phyloP scores from a whole-genome alignment of 2,329 filamentous ascomycete species.

The Lecanicillium sp. region DNA sequence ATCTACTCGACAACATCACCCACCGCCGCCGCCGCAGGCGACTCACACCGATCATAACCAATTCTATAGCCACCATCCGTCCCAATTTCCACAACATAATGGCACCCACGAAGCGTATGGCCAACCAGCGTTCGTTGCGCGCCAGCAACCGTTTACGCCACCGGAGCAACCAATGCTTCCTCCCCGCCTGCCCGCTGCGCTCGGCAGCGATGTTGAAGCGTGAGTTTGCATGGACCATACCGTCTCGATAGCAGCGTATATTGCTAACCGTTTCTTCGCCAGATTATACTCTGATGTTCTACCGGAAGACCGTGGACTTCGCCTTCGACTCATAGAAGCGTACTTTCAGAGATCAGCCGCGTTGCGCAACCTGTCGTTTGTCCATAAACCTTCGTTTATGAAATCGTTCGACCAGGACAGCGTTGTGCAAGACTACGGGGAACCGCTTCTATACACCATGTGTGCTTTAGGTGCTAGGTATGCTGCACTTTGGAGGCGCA shows the following conservation, averaged over 20 bases:
- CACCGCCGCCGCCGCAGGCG: slow-evolving; percentile 1
- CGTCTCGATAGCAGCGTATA: too few relatives aligned
- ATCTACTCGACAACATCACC: slow-evolving; percentile 2
- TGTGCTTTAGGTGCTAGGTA: slow-evolving; percentile 17
- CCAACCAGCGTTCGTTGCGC: too few relatives aligned
- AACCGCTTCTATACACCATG: slow-evolving; percentile 16
- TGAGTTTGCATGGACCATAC: neutral
- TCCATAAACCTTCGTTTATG: slow-evolving; percentile 17
- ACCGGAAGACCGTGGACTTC: slow-evolving; percentile 11
- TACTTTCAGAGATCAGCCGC: slow-evolving; percentile 17
- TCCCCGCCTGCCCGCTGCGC: too few relatives aligned
- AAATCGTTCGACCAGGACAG: slow-evolving; percentile 14
- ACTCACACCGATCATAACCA: neutral
- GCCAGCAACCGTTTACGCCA: too few relatives aligned
- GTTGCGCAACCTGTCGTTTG: slow-evolving; percentile 15
- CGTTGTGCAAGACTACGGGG: slow-evolving; percentile 14
- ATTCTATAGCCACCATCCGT: neutral
- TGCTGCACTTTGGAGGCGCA: neutral
- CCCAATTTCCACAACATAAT: too few relatives aligned
- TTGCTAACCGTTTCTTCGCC: slow-evolving; percentile 1
- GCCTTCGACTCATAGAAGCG: slow-evolving; percentile 10
- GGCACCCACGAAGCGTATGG: too few relatives aligned
- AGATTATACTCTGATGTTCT: slow-evolving; percentile 12
- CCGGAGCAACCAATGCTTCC: too few relatives aligned
- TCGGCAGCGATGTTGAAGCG: neutral